These are phyloP conservation scores for Mycena amicta DNA, from an alignment of 768 basidiomycete species.

Conservation along the genomic window DNA sequence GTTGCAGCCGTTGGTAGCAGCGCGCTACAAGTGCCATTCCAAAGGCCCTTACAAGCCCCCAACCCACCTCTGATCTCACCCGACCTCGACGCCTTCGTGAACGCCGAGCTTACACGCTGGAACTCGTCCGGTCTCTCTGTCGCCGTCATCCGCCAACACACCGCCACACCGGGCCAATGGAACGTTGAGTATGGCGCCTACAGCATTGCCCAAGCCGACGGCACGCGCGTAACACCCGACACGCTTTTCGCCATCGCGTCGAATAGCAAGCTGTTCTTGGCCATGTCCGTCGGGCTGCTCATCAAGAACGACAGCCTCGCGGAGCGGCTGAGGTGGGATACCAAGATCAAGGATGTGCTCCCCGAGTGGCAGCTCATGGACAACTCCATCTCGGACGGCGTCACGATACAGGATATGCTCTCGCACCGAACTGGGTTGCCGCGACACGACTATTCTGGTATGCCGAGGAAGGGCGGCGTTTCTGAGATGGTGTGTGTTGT, in stretches of 20 bases:
- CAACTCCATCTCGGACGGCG: conserved; percentile 31
- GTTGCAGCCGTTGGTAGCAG: not conserved
- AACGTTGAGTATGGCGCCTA: conserved; percentile 40
- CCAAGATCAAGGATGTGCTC: conserved; percentile 37
- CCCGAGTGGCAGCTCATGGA: conserved; percentile 43
- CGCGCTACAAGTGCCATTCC: not conserved
- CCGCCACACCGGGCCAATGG: conserved; percentile 33
- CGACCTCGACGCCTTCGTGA: not conserved
- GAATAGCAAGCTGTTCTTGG: conserved; percentile 44
- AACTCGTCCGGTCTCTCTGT: conserved; percentile 1
- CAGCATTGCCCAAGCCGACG: conserved; percentile 37
- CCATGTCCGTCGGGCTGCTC: conserved; percentile 40
- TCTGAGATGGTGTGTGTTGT: conserved; percentile 34
- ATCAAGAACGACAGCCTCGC: conserved; percentile 39
- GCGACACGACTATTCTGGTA: conserved; percentile 41
- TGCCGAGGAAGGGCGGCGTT: conserved; percentile 31
- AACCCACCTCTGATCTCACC: not conserved
- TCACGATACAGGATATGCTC: conserved; percentile 42
- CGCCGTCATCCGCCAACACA: conserved; percentile 39
- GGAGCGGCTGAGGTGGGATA: conserved; percentile 36
- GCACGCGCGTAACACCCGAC: conserved; percentile 40
- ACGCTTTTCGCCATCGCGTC: conserved; percentile 47
- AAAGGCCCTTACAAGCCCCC: not conserved
- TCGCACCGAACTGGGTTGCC: conserved; percentile 48
- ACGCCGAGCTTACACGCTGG: not conserved